Base-by-base conservation (phyloP, 1,284 basidiomycete genomes). In the Tetrapyrgos nigripes region DNA sequence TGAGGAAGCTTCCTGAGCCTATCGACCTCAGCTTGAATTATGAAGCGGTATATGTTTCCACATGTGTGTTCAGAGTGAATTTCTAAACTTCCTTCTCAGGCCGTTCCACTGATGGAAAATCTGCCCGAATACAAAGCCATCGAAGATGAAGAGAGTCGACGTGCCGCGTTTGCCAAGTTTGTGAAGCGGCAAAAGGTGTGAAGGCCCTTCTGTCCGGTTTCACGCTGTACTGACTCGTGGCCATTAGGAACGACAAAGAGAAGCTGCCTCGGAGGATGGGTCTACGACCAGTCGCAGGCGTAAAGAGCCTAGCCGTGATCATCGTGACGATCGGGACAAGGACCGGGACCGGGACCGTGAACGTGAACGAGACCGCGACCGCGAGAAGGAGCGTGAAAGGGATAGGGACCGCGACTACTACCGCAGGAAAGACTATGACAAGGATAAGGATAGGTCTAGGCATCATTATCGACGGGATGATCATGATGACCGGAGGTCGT, bases 1-100 rank as follows among this genome's bases (percentile, higher is more conserved):
- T 98, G 62, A 96, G 94, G 76, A 96, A 97, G 69, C 79, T 97
- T 4, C 75, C 92, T 1, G 89, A 95, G 33, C 83, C 92, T 1
- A 75, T 97, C 45, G 91, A 95, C 62, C 68, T 94, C 44, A 87
- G 79, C 24, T 72, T 88, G 59, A 71, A 88, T 0, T 97, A 90
- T 68, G 94, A 97, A 66, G 86, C 91, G 62, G 93, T 92, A 64
- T n/a, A n/a, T 58, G 83, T 74, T 43, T 23, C 46, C 24, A 46
- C 3, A 8, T 29, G 45, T 29, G 19, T 62, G 31, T 45, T 59
- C 4, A 23, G 26, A 45, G 44, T 28, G n/a, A 27, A 11, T 43
- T 19, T 47, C 45, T 33, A 50, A 55, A 61, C 46, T 53, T 23
- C 61, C 52, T 24, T 61, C 14, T 29, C 58, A 94, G 88, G 85